Evolutionary conservation across 2,329 filamentous ascomycete genomes (phyloP).

Genomic region (Penicillium concentricum): DNA sequence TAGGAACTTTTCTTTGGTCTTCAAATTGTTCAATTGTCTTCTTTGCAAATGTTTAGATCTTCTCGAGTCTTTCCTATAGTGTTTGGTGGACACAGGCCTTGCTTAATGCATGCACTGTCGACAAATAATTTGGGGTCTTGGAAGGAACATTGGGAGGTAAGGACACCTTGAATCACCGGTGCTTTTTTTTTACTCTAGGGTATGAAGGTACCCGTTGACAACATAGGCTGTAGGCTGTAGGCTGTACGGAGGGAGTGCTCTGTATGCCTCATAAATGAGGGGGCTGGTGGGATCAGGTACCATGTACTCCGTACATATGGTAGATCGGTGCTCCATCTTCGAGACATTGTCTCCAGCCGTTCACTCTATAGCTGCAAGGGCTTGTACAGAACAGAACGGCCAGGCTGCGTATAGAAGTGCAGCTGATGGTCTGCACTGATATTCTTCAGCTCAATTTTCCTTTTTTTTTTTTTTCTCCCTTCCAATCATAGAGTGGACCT

Average conservation of each 20-base stretch:
- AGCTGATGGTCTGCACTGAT: not conserved
- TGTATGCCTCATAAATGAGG: not conserved
- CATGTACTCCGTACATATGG: not conserved
- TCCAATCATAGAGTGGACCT: not conserved
- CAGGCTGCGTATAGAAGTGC: constrained; percentile 1
- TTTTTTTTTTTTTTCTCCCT: not conserved
- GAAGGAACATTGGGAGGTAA: not conserved
- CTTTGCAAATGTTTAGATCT: constrained; percentile 21
- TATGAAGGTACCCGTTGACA: not conserved
- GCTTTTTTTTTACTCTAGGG: not conserved
- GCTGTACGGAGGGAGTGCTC: not conserved
- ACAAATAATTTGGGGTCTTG: not conserved
- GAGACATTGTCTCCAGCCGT: constrained; percentile 4
- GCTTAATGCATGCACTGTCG: constrained; percentile 17
- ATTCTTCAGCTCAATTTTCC: not conserved
- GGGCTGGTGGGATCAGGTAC: constrained; percentile 5
- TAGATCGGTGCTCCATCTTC: constrained; percentile 7
- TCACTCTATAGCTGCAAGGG: constrained; percentile 14
- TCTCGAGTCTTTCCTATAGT: constrained; percentile 17
- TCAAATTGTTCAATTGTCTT: not conserved
- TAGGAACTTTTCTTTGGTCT: too few species aligned
- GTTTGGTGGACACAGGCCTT: constrained; percentile 17
- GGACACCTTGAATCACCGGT: not conserved
- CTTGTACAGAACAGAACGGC: not conserved
- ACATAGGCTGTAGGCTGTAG: not conserved